Conservation (phyloP, 2,329 filamentous ascomycete genomes). For the Cryphonectria radicalis region DNA sequence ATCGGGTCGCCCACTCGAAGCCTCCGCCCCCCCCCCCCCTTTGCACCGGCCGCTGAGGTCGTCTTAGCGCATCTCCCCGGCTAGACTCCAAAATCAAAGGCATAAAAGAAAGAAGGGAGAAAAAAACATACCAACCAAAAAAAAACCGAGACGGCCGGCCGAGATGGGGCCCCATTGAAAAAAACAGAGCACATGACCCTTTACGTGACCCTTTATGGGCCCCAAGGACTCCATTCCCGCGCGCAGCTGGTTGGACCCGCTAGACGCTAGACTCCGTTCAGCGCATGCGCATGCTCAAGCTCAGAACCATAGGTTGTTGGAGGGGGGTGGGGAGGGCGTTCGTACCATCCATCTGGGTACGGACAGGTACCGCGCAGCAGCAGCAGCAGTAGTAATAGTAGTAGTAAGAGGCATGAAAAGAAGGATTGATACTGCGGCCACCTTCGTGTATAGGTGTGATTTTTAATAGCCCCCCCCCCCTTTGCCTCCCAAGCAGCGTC, state of each 20-base stretch:
- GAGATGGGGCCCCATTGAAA: conserved; percentile 9
- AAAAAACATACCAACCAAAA: not conserved
- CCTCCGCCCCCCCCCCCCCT: conserved; percentile 15
- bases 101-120: not conserved
- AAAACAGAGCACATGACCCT: conserved; percentile 17
- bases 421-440: not conserved
- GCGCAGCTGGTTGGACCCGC: conserved; percentile 14
- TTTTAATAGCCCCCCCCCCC: not conserved
- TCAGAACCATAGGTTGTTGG: not conserved
- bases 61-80: conserved; percentile 27
- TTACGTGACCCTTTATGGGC: conserved; percentile 11
- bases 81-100: conserved; percentile 22
- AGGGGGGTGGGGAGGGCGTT: not conserved
- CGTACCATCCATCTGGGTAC: not conserved
- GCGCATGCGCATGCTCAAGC: not conserved
- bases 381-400: too few relatives aligned
- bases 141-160: conserved; percentile 2
- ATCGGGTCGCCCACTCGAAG: conserved; percentile 27
- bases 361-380: conserved; percentile 7
- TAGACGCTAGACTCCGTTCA: conserved; percentile 4
- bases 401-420: not conserved
- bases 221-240: conserved; percentile 9
- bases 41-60: conserved; percentile 24
- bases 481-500: not conserved
- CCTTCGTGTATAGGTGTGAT: not conserved